These are phyloP conservation scores for Orbilia oligospora DNA, from an alignment of 2,329 filamentous ascomycete genomes.

Conservation along the genomic window DNA sequence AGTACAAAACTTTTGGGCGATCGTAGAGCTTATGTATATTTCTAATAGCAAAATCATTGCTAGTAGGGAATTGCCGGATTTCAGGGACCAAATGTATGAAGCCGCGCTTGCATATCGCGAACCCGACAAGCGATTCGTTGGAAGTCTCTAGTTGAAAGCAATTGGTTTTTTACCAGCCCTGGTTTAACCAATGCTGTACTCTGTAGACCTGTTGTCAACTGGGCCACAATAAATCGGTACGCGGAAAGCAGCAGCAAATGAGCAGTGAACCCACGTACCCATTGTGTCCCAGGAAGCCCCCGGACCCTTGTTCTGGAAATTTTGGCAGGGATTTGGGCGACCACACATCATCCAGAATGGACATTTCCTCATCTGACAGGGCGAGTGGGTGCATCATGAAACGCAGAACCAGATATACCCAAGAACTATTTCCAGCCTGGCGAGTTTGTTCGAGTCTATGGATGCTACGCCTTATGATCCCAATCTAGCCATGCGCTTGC, in stretches of 20 bases:
- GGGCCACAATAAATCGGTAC: constrained; percentile 22
- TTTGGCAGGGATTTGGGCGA: constrained; percentile 39
- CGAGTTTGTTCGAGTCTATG: background rate
- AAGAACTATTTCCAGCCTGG: constrained; percentile 25
- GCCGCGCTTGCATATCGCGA: constrained; percentile 59
- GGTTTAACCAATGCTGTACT: constrained; percentile 2
- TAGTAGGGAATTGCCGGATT: constrained; percentile 17
- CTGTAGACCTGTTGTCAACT: constrained; percentile 9
- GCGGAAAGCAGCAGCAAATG: constrained; percentile 28
- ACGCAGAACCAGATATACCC: constrained; percentile 24
- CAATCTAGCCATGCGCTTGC: background rate
- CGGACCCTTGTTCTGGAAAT: constrained; percentile 18
- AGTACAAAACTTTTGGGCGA: background rate
- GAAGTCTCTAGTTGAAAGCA: constrained; percentile 12
- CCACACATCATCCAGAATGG: constrained; percentile 36
- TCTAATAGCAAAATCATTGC: constrained; percentile 20
- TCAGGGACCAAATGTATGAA: constrained; percentile 53
- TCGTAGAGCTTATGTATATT: constrained; percentile 55
- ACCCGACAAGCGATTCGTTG: constrained; percentile 55
- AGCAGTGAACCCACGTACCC: constrained; percentile 29
- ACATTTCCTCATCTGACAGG: constrained; percentile 39
- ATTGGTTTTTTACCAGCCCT: constrained; percentile 31
- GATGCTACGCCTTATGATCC: constrained; percentile 1
- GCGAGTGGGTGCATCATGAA: constrained; percentile 58
- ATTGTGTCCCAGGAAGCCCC: constrained; percentile 8